These are phyloP conservation scores for Phalaenopsis hybrid DNA, from an alignment of 116 monocot genomes.

Conservation along the genomic window DNA sequence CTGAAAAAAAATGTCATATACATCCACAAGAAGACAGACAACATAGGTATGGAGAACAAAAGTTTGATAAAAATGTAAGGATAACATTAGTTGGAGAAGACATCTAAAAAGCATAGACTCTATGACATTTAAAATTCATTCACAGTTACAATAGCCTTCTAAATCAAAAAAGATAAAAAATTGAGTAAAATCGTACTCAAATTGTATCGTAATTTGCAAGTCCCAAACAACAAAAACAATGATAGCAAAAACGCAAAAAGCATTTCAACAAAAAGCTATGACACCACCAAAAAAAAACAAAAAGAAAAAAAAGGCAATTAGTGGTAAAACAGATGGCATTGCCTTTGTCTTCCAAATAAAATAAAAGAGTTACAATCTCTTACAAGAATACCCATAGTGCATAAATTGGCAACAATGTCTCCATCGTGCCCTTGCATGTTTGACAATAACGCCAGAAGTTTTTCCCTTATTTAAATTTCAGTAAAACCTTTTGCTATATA, in stretches of 20 bases:
- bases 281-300: neutral
- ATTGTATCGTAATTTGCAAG: neutral
- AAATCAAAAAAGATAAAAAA: neutral
- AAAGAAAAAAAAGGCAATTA: neutral
- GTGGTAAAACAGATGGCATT: neutral
- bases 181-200: neutral
- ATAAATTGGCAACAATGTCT: neutral
- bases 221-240: neutral
- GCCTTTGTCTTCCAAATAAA: slow-evolving; percentile 1
- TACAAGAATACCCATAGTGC: neutral
- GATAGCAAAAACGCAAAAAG: neutral
- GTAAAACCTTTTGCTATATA: neutral
- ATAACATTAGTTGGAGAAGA: neutral
- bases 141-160: neutral
- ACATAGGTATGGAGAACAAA: neutral
- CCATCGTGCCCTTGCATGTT: neutral
- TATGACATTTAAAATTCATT: neutral
- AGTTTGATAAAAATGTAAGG: neutral
- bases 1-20: slow-evolving; percentile 30
- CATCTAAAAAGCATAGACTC: neutral
- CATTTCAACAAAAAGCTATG: neutral
- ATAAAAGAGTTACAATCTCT: neutral
- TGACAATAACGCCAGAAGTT: neutral
- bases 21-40: neutral
- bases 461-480: neutral